Conservation (phyloP, 225 moss, liverwort and hornwort genomes). For the Marchantia paleacea region DNA sequence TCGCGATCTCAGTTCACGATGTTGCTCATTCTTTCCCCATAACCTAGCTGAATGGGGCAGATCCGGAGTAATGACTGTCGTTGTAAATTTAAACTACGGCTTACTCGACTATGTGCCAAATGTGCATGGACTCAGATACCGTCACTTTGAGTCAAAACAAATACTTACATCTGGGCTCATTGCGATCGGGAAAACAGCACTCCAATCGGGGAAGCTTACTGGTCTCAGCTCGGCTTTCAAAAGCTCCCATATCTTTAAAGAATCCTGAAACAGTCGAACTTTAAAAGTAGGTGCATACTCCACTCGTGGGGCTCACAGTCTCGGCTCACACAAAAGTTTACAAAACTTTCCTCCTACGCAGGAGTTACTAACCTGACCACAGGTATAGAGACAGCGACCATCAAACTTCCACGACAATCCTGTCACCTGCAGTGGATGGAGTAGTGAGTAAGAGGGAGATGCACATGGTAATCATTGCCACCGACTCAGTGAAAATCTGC, state of each 20-base stretch:
- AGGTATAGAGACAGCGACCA: constrained; percentile 81
- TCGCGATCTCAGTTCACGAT: too few relatives aligned
- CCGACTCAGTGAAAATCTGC: neutral
- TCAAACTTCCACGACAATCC: constrained; percentile 79
- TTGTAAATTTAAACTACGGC: too few relatives aligned
- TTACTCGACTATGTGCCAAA: too few relatives aligned
- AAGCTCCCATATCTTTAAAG: constrained; percentile 68
- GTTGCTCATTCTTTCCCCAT: too few relatives aligned
- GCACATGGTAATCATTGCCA: neutral
- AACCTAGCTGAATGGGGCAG: too few relatives aligned
- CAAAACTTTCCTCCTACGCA: neutral
- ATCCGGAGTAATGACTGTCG: too few relatives aligned
- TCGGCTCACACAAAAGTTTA: neutral
- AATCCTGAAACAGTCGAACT: constrained; percentile 50
- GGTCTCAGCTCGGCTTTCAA: constrained; percentile 47
- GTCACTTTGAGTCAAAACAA: too few relatives aligned
- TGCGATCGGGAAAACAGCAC: constrained; percentile 31
- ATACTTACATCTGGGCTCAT: constrained; percentile 60
- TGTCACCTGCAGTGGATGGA: constrained; percentile 55
- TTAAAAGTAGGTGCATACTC: neutral
- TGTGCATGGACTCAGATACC: too few relatives aligned
- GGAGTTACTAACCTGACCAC: constrained; percentile 62
- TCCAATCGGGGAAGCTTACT: constrained; percentile 57
- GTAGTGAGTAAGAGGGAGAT: neutral
- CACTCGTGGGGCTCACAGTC: neutral